Base-by-base conservation (phyloP, 495 filamentous ascomycete species). In the Daldinia loculata region DNA sequence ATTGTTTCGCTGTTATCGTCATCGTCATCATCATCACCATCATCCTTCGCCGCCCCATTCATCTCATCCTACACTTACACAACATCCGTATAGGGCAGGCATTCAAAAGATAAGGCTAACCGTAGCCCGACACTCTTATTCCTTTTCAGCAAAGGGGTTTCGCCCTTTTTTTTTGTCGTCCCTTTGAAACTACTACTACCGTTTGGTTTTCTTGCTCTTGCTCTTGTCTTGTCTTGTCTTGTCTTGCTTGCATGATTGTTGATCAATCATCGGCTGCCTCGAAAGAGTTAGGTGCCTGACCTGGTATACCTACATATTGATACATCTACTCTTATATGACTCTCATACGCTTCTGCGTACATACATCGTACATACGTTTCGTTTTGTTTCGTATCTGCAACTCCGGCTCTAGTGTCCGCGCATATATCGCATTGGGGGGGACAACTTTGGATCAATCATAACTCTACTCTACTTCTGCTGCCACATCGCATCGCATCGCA, bases 171-270 rank as follows among this genome's bases (percentile, higher is more conserved):
- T 41, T 45, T 30, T 30, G 24, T 14, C 4, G 15, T n/a, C 14
- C 36, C 58, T 48, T 52, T 59, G 50, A 9, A n/a, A 15, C 14
- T 53, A 11, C 14, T 27, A 52, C 50, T 11, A 48, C 27, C 14
- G 15, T 14, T 53, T 30, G 27, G 26, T 53, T 50, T 29, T 39
- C 50, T 29, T 32, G 57, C 29, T 29, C 56, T 27, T 26, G 24
- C 24, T 26, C 24, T 26, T 26, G 24, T 26, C 24, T 26, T 26
- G 57, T 27, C 56, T 26, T 56, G 15, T 17, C 39, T 59, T 65
- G 14, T 38, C 26, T 57, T 57, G 39, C 38, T 55, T 53, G 57
- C 66, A 63, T 67, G 72, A 66, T 74, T 74, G 72, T 77, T 73
- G 69, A 71, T 76, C 71, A 70, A 71, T 76, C 67, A 38, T 51